phyloP scores from a whole-genome alignment of 1,139 yeast genomes.

The Geotrichum citri-aurantii region DNA sequence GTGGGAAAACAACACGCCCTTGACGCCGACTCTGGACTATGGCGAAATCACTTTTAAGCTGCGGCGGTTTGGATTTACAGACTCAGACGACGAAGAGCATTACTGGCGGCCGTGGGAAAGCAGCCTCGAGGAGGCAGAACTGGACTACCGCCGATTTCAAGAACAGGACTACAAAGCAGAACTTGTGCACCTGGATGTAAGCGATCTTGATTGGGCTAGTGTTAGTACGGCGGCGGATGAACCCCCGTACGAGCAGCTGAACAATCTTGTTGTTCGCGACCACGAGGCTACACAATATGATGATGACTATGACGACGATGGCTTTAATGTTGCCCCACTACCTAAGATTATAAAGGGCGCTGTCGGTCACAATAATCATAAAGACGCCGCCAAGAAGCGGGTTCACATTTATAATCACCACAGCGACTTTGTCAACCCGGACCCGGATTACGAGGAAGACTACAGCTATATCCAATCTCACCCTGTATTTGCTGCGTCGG shows the following conservation, averaged over 20 bases:
- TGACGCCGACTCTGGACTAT: not conserved
- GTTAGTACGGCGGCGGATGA: slow-evolving; percentile 3
- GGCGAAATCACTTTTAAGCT: slow-evolving; percentile 21
- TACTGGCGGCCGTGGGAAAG: slow-evolving; percentile 30
- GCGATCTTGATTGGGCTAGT: slow-evolving; percentile 14
- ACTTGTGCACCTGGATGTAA: slow-evolving; percentile 9
- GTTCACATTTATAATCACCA: slow-evolving; percentile 13
- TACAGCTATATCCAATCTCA: slow-evolving; percentile 16
- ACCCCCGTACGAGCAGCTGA: slow-evolving; percentile 1
- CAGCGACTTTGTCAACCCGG: slow-evolving; percentile 9
- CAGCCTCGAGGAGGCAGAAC: slow-evolving; percentile 24
- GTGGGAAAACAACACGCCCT: slow-evolving; percentile 22
- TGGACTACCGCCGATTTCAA: slow-evolving; percentile 19
- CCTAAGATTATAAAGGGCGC: not conserved
- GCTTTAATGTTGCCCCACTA: not conserved
- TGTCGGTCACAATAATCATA: not conserved
- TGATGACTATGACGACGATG: not conserved
- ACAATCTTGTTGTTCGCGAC: not conserved
- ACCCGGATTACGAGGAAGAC: slow-evolving; percentile 16
- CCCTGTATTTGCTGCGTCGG: slow-evolving; percentile 8
- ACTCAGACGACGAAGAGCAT: slow-evolving; percentile 28
- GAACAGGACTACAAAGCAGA: slow-evolving; percentile 17
- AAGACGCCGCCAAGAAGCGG: not conserved
- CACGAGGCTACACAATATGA: not conserved
- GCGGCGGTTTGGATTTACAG: slow-evolving; percentile 24